phyloP scores from a whole-genome alignment of 768 basidiomycete genomes.

The Asterophora parasitica region DNA sequence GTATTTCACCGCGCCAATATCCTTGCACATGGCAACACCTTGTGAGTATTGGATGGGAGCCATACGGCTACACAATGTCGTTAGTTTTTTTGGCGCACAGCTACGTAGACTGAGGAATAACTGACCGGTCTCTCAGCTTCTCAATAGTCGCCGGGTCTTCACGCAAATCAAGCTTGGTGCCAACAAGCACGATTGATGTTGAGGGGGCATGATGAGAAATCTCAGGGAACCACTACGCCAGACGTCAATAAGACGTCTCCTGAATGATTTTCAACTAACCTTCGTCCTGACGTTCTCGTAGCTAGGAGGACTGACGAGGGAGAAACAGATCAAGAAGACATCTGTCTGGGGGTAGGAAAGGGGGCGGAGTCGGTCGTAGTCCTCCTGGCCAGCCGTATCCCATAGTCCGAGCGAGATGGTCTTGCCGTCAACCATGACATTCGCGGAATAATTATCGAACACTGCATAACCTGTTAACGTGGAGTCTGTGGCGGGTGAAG shows the following conservation, averaged over 20 bases:
- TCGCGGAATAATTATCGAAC: slow-evolving; percentile 98
- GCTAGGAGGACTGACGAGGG: slow-evolving; percentile 94
- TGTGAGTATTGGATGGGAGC: slow-evolving; percentile 89
- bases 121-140: slow-evolving; percentile 85
- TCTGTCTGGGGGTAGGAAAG: slow-evolving; percentile 99
- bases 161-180: slow-evolving; percentile 95
- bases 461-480: slow-evolving; percentile 41
- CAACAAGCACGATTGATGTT: slow-evolving; percentile 90
- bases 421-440: slow-evolving; percentile 98
- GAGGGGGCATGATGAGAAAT: slow-evolving; percentile 96
- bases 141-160: slow-evolving; percentile 92
- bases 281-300: slow-evolving; percentile 99
- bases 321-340: slow-evolving; percentile 99
- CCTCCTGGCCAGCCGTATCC: slow-evolving; percentile 99
- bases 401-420: slow-evolving; percentile 97
- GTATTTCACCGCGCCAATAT: slow-evolving; percentile 95
- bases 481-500: not conserved
- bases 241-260: slow-evolving; percentile 9
- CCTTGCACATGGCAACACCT: slow-evolving; percentile 86
- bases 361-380: slow-evolving; percentile 96
- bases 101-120: not conserved
- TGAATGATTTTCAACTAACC: slow-evolving; percentile 40
- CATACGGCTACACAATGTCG: slow-evolving; percentile 64
- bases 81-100: not conserved
- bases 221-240: slow-evolving; percentile 85